Base-by-base conservation (phyloP, 1,284 basidiomycete genomes). In the Melanopsichium pennsylvanicum region DNA sequence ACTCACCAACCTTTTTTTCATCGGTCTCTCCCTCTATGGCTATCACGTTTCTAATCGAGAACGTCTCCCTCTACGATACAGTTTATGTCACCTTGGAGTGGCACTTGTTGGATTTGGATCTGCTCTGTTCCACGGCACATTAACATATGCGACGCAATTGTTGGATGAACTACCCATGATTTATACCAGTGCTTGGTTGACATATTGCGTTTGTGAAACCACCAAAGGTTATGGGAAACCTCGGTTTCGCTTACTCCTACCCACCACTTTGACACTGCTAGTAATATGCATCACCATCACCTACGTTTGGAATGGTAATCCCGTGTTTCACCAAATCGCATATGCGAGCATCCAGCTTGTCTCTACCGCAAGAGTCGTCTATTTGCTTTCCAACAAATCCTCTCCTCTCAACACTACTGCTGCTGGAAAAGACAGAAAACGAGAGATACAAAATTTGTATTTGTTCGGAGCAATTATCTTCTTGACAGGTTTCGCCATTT, bases 281-380 rank as follows among this genome's bases (percentile, higher is more conserved):
- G 67, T 72, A 18, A 34, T 47, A 7, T 70, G 68, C 46, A 76
- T 77, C 25, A 74, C 73, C 0, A 62, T 66, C 15, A 50, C 69
- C 45, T 85, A 84, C 64, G 59, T 84, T 18, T 64, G 60, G 48
- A 82, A 84, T 36, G 83, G 83, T 2, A 85, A 86, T 73, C 85
- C 85, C 0, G 81, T 85, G 8, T 84, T 85, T 45, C 85, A 86
- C 72, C 84, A 86, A 78, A 68, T 84, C 25, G 82, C 83, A 0
- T 86, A 85, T 56, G 85, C 81, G 0, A 18, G 54, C 18, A 83
- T 86, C 40, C 82, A 85, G 58, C 31, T 82, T 23, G 33, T 56
- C 10, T 66, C 72, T 2, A 67, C 70, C 2, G 36, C 67, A 7
- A 80, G 82, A 16, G 76, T 80, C 12, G 29, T 79, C 41, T 70